A percentile compares a stretch with the other conserved stretches of the same genome.
These are phyloP conservation scores for Colletotrichum godetiae DNA, from an alignment of 2,329 filamentous ascomycete species.

Conservation along the genomic window DNA sequence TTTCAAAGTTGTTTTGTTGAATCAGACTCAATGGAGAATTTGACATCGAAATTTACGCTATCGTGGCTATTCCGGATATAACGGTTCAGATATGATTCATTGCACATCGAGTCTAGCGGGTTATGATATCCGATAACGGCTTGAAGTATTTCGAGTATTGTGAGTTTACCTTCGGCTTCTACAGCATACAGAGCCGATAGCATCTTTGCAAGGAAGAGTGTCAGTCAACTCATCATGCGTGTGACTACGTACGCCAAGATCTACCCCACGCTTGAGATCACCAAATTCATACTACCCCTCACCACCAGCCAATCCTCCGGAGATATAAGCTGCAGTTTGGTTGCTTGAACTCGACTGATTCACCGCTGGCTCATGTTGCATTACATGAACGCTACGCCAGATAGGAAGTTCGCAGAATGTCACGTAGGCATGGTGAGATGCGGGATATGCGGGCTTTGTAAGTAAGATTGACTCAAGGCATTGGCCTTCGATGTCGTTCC, in stretches of 20 bases:
- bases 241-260: slow-evolving; percentile 18
- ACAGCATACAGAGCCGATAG: neutral
- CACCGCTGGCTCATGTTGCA: slow-evolving; percentile 17
- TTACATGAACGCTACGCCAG: slow-evolving; percentile 12
- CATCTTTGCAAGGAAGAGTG: too few species aligned
- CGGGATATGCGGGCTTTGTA: neutral
- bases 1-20: neutral
- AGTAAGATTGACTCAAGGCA: neutral
- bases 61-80: neutral
- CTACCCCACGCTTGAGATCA: slow-evolving; percentile 14
- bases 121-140: neutral
- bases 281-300: slow-evolving; percentile 5
- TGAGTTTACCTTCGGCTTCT: neutral
- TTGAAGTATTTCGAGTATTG: neutral
- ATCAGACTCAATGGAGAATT: neutral
- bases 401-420: slow-evolving; percentile 13
- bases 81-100: neutral
- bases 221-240: neutral
- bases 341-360: neutral
- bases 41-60: too few species aligned
- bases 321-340: neutral
- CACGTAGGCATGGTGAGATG: slow-evolving; percentile 5
- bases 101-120: neutral
- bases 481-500: neutral
- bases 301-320: neutral